These are phyloP conservation scores for Fusarium agapanthi DNA, from an alignment of 2,329 filamentous ascomycete species.

Conservation along the genomic window DNA sequence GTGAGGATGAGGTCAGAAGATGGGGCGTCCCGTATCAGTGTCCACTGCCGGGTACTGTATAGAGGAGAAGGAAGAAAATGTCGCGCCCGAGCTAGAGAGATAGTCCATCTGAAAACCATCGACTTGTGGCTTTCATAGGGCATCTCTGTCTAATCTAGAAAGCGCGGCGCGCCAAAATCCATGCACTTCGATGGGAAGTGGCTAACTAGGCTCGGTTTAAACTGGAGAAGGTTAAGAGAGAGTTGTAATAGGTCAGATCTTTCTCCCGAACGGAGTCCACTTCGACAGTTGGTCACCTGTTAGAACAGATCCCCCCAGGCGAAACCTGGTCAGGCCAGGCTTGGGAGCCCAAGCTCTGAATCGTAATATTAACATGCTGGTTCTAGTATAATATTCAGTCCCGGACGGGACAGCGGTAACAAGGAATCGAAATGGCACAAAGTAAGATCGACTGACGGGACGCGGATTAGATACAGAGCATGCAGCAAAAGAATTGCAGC, in stretches of 20 bases:
- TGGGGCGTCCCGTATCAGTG: slow-evolving; percentile 25
- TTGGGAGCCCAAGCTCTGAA: slow-evolving; percentile 19
- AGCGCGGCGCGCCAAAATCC: slow-evolving; percentile 31
- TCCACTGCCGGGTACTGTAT: slow-evolving; percentile 12
- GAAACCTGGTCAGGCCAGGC: slow-evolving; percentile 26
- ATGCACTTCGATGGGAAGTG: slow-evolving; percentile 38
- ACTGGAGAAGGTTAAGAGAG: slow-evolving; percentile 30
- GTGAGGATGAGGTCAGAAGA: slow-evolving; percentile 36
- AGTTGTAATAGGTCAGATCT: slow-evolving; percentile 28
- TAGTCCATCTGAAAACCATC: slow-evolving; percentile 32
- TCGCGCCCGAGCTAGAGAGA: slow-evolving; percentile 34
- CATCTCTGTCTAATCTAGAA: slow-evolving; percentile 18
- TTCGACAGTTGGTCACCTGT: slow-evolving; percentile 40
- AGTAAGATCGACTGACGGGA: slow-evolving; percentile 41
- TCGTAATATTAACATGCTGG: slow-evolving; percentile 32
- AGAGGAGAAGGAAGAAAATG: slow-evolving; percentile 24
- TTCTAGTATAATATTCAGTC: slow-evolving; percentile 22
- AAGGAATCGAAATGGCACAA: slow-evolving; percentile 22
- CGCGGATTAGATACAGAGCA: slow-evolving; percentile 37
- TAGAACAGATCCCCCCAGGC: slow-evolving; percentile 42
- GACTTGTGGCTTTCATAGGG: slow-evolving; percentile 40
- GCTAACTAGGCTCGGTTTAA: slow-evolving; percentile 27
- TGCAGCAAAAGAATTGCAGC: slow-evolving; percentile 20
- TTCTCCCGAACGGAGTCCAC: slow-evolving; percentile 37
- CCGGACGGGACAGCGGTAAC: slow-evolving; percentile 19